phyloP scores from a whole-genome alignment of 1,284 basidiomycete genomes.

The Moesziomyces sp. region DNA sequence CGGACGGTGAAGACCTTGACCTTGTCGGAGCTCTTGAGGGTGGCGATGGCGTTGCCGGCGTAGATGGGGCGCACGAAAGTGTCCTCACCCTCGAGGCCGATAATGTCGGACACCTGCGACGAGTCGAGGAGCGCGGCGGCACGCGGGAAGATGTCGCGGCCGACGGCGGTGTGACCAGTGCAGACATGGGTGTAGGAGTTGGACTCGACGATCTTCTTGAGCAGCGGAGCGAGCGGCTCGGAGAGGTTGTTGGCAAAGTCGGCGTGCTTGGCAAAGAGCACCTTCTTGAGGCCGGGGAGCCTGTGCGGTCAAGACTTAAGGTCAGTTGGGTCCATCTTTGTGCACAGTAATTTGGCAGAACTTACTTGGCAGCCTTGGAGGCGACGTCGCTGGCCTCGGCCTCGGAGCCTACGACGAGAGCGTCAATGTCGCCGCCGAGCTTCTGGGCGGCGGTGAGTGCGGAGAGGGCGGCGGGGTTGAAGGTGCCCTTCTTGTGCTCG shows the following conservation, averaged over 20 bases:
- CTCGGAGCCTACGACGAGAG: constrained; percentile 82
- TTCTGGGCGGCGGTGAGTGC: constrained; percentile 88
- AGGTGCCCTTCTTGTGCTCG: constrained; percentile 83
- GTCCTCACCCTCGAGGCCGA: constrained; percentile 81
- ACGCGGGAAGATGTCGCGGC: constrained; percentile 83
- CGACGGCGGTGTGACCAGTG: constrained; percentile 79
- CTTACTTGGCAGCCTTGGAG: constrained; percentile 82
- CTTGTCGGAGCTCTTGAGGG: constrained; percentile 82
- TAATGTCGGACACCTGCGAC: constrained; percentile 84
- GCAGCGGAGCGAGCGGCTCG: constrained; percentile 71
- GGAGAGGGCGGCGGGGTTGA: constrained; percentile 86
- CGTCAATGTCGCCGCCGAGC: constrained; percentile 85
- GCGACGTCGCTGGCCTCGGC: constrained; percentile 78
- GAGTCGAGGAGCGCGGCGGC: constrained; percentile 83
- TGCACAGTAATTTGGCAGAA: constrained; percentile 8
- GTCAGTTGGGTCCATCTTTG: not conserved
- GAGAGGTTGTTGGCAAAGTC: constrained; percentile 69
- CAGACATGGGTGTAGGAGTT: constrained; percentile 84
- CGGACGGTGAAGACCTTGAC: constrained; percentile 96
- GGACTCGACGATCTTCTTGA: constrained; percentile 71
- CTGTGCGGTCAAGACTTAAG: constrained; percentile 53
- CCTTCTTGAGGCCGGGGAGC: constrained; percentile 71
- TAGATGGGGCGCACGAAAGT: constrained; percentile 95
- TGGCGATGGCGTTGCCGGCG: constrained; percentile 96
- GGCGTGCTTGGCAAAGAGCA: constrained; percentile 69